These are phyloP conservation scores for Arachnomyces sp. DNA, from an alignment of 2,329 filamentous ascomycete genomes.

Conservation along the genomic window DNA sequence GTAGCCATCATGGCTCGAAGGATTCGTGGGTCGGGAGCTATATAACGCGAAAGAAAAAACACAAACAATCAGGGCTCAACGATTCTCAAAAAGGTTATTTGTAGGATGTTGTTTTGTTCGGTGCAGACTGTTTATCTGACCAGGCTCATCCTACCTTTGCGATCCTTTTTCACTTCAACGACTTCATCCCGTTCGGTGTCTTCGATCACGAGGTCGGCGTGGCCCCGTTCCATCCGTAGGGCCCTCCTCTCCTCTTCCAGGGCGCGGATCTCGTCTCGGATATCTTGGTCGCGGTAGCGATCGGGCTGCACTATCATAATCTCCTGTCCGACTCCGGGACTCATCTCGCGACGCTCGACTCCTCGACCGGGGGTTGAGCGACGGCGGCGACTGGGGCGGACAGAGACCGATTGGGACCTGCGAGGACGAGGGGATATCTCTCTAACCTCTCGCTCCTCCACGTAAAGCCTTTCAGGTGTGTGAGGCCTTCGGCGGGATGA, in stretches of 20 bases:
- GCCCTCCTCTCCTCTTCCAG: constrained; percentile 59
- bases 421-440: constrained; percentile 16
- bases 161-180: constrained; percentile 67
- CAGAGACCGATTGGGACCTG: constrained; percentile 27
- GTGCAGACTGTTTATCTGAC: constrained; percentile 14
- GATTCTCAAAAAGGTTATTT: constrained; percentile 8
- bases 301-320: constrained; percentile 44
- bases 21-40: constrained; percentile 56
- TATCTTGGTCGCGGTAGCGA: constrained; percentile 50
- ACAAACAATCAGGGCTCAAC: constrained; percentile 15
- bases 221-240: constrained; percentile 46
- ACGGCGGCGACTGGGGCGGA: constrained; percentile 25
- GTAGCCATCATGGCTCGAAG: constrained; percentile 64
- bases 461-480: constrained; percentile 15
- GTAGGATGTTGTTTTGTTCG: neutral
- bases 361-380: constrained; percentile 30
- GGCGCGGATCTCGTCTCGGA: constrained; percentile 62
- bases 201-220: constrained; percentile 23
- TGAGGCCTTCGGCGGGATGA: constrained; percentile 20
- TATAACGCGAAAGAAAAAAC: constrained; percentile 1
- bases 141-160: constrained; percentile 77
- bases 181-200: constrained; percentile 42
- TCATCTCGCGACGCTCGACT: constrained; percentile 25
- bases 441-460: constrained; percentile 19
- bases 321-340: constrained; percentile 36